These are phyloP conservation scores for Paracorniculantispora psalliotae DNA, from an alignment of 2,329 filamentous ascomycete species.

Conservation along the genomic window DNA sequence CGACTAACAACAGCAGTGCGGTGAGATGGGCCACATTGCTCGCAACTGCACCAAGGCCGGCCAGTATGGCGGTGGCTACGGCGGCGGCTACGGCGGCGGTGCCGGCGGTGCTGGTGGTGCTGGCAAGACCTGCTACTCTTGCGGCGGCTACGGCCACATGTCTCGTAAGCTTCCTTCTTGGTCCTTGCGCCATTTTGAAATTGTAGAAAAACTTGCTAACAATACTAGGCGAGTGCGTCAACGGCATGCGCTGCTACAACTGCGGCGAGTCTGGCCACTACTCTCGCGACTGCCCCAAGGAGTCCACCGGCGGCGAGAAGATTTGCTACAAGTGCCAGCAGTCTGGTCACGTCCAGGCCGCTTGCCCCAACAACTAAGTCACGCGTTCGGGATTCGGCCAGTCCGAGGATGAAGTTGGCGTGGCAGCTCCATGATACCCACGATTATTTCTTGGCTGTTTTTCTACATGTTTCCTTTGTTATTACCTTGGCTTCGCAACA, in stretches of 20 bases:
- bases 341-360: constrained; percentile 83
- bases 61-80: constrained; percentile 44
- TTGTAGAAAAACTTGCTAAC: constrained; percentile 17
- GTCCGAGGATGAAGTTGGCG: constrained; percentile 27
- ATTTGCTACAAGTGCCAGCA: constrained; percentile 96
- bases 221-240: constrained; percentile 74
- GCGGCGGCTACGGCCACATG: constrained; percentile 95
- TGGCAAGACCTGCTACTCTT: constrained; percentile 94
- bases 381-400: constrained; percentile 19
- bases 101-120: constrained; percentile 52
- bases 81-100: constrained; percentile 44
- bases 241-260: constrained; percentile 99
- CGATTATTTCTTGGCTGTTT: constrained; percentile 27
- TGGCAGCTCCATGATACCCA: constrained; percentile 41
- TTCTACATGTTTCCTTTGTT: constrained; percentile 21
- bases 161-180: constrained; percentile 55
- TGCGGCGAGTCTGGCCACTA: constrained; percentile 92
- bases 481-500: constrained; percentile 7
- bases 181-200: no score
- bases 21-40: constrained; percentile 92
- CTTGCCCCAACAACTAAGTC: constrained; percentile 76
- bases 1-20: constrained; percentile 55
- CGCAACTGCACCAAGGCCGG: constrained; percentile 75
- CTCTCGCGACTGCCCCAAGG: constrained; percentile 92
- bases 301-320: constrained; percentile 80